phyloP scores from a whole-genome alignment of 371 early-diverging fungal genomes.

The Mucor mucedo region DNA sequence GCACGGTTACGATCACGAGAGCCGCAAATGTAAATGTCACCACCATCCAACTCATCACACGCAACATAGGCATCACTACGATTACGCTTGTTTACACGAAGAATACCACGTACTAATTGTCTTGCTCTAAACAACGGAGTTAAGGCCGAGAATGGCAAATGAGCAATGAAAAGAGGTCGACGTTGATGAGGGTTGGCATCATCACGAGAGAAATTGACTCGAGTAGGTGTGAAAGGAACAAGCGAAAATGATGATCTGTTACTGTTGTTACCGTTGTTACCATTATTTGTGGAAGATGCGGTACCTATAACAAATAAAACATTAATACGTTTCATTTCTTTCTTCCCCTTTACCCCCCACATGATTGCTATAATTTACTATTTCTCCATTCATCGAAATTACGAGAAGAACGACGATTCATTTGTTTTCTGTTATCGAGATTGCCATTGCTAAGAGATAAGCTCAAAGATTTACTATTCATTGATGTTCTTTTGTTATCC shows the following conservation, averaged over 20 bases:
- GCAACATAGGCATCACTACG: constrained; percentile 87
- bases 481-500: constrained; percentile 14
- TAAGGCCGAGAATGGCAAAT: constrained; percentile 62
- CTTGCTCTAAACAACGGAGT: constrained; percentile 53
- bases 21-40: constrained; percentile 82
- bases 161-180: constrained; percentile 62
- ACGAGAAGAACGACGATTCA: constrained; percentile 47
- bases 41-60: constrained; percentile 62
- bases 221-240: constrained; percentile 59
- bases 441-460: constrained; percentile 24
- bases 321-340: neutral
- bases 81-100: constrained; percentile 87
- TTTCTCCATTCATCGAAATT: constrained; percentile 56
- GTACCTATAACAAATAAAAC: constrained; percentile 8
- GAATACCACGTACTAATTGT: constrained; percentile 65
- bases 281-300: constrained; percentile 8
- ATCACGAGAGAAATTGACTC: constrained; percentile 54
- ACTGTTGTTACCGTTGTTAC: neutral
- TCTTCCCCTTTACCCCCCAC: neutral
- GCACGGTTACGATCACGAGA: constrained; percentile 85
- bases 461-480: constrained; percentile 33
- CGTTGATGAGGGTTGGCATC: constrained; percentile 62
- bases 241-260: constrained; percentile 26
- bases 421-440: constrained; percentile 31
- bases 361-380: constrained; percentile 20